Evolutionary conservation across 1,139 yeast species (phyloP), one percentile per base, ranked within the genome.

Genomic region (Tardiomyces digboiensis): DNA sequence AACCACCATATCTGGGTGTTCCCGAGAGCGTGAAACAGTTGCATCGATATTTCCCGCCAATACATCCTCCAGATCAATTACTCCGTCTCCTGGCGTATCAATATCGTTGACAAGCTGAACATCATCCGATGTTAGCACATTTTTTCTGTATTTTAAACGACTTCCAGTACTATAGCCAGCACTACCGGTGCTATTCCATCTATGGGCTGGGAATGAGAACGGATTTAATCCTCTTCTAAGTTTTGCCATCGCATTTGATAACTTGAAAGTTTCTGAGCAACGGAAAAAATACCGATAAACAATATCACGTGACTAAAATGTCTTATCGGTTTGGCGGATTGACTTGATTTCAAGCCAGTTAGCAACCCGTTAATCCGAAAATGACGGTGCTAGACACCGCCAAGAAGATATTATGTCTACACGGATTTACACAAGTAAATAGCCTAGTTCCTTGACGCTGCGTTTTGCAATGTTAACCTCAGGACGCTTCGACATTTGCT

Each of bases 401-500:
- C 13, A 53, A 57, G 46, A 72, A 67, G 51, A 64, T 76, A 38
- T 61, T 76, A 19, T 76, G 77, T 59, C 58, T 76, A 22, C 82
- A 76, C 48, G 82, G 82, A 1, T 76, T 73, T 57, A 65, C 76
- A 5, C 94, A 87, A 16, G 33, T 26, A 26, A 13, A 16, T 16
- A 4, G 10, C 3, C 10, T 26, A 8, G 26, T 22, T 22, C 26
- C 26, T 22, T 7, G 26, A 8, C 7, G 26, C 12, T 7, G 12
- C 26, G 26, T 22, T 22, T 22, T 12, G 7, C 26, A 12, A 22
- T 8, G 14, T 8, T 26, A 26, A 26, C 33, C 12, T 3, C 10
- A 26, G 66, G 82, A 77, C 53, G 95, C 86, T 6, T 72, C 77
- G 39, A 69, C 80, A 12, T 81, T 88, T 57, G 82, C 91, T 16